These are phyloP conservation scores for Lactarius vividus DNA, from an alignment of 768 basidiomycete species.

Conservation along the genomic window DNA sequence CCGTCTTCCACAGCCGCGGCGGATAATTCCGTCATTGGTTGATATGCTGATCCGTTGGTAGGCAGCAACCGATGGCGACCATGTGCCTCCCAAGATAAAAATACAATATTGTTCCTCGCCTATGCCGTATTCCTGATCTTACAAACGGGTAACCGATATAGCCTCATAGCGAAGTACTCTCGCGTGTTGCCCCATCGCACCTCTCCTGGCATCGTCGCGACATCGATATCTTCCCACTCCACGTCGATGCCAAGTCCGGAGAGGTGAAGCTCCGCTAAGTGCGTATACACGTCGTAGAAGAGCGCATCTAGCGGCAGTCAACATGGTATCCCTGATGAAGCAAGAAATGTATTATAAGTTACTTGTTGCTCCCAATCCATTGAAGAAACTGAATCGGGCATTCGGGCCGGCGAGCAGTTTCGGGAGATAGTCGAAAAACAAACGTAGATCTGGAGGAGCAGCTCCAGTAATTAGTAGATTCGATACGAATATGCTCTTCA, in stretches of 20 bases:
- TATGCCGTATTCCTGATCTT: constrained; percentile 33
- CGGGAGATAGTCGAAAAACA: constrained; percentile 80
- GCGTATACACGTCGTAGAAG: constrained; percentile 91
- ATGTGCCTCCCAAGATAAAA: neutral
- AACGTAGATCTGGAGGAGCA: constrained; percentile 51
- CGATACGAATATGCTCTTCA: constrained; percentile 32
- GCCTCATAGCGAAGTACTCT: constrained; percentile 72
- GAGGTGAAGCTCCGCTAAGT: constrained; percentile 81
- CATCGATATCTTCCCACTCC: constrained; percentile 79
- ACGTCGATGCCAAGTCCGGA: constrained; percentile 77
- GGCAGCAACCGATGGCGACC: neutral
- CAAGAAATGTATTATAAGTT: constrained; percentile 31
- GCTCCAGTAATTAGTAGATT: neutral
- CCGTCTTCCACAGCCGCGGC: neutral
- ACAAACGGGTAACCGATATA: constrained; percentile 65
- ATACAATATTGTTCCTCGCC: constrained; percentile 14
- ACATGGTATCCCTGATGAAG: neutral
- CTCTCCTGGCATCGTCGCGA: constrained; percentile 46
- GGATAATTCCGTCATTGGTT: neutral
- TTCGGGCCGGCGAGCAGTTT: constrained; percentile 70
- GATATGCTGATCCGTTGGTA: neutral
- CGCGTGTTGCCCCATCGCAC: constrained; percentile 75
- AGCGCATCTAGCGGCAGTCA: constrained; percentile 56
- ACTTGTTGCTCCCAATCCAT: constrained; percentile 95
- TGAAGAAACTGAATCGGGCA: constrained; percentile 92